Percentiles rank a stretch among this genome's conserved stretches.
These are phyloP conservation scores for Russula vinacea DNA, from an alignment of 768 basidiomycete species.

Conservation along the genomic window DNA sequence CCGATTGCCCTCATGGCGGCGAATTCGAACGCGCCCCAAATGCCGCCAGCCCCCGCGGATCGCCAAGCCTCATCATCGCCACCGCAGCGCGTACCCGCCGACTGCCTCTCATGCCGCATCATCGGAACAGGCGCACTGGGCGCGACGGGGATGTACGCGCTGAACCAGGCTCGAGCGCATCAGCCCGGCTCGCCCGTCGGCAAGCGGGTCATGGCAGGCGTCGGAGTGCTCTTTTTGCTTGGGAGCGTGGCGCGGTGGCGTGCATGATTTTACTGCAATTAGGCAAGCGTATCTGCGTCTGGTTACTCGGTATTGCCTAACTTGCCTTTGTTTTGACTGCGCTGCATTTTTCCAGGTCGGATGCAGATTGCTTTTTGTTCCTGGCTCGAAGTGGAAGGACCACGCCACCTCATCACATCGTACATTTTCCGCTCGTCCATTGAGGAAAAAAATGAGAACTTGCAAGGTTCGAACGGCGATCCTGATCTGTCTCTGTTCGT, in stretches of 20 bases:
- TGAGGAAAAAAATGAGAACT: background rate
- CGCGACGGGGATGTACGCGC: constrained; percentile 62
- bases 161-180: constrained; percentile 58
- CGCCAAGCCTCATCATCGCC: background rate
- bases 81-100: constrained; percentile 29
- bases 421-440: background rate
- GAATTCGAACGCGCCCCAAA: background rate
- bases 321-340: background rate
- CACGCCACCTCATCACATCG: background rate
- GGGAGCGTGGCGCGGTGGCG: constrained; percentile 28
- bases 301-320: background rate
- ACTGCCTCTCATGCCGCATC: constrained; percentile 69
- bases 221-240: constrained; percentile 45
- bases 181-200: constrained; percentile 60
- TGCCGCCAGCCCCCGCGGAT: background rate
- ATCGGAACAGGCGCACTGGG: constrained; percentile 64
- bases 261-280: constrained; percentile 1
- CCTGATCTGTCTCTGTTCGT: background rate
- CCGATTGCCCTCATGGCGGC: background rate
- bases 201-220: constrained; percentile 57
- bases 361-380: background rate
- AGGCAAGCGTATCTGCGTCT: background rate
- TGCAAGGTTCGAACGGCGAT: background rate
- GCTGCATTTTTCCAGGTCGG: background rate
- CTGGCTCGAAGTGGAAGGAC: background rate